Percentiles rank a stretch among this genome's conserved stretches.
phyloP scores from a whole-genome alignment of 2,329 filamentous ascomycete species.

The Hypomyces rosellus region DNA sequence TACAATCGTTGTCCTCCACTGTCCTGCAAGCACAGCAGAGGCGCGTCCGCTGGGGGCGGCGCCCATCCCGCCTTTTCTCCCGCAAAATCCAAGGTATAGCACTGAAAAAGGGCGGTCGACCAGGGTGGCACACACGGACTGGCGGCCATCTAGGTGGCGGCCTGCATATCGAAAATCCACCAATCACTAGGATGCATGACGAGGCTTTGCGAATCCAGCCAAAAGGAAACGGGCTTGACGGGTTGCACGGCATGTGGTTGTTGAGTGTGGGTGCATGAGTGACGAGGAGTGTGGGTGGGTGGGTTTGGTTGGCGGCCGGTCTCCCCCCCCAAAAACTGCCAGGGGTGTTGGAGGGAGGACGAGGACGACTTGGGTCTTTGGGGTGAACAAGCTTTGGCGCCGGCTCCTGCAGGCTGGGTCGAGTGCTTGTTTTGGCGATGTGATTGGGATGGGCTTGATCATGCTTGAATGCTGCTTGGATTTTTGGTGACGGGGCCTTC shows the following conservation, averaged over 20 bases:
- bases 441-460: too few relatives aligned
- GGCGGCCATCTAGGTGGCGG: background rate
- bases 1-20: background rate
- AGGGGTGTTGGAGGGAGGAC: too few relatives aligned
- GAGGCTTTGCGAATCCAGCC: too few relatives aligned
- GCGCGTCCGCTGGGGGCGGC: conserved; percentile 7
- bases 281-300: too few relatives aligned
- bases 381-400: too few relatives aligned
- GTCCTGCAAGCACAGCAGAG: background rate
- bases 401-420: too few relatives aligned
- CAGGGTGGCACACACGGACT: background rate
- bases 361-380: too few relatives aligned
- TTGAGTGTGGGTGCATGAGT: conserved; percentile 2
- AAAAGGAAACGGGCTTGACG: conserved; percentile 2
- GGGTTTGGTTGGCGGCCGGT: too few relatives aligned
- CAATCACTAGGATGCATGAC: conserved; percentile 5
- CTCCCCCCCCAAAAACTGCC: too few relatives aligned
- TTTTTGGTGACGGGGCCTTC: too few relatives aligned
- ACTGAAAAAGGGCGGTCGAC: conserved; percentile 16
- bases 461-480: too few relatives aligned
- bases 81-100: conserved; percentile 13
- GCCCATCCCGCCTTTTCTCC: conserved; percentile 16
- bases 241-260: conserved; percentile 11
- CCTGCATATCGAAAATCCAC: conserved; percentile 2
- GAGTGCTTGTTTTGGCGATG: too few relatives aligned